phyloP scores from a whole-genome alignment of 495 filamentous ascomycete species.

The Aspergillus ellipticus region DNA sequence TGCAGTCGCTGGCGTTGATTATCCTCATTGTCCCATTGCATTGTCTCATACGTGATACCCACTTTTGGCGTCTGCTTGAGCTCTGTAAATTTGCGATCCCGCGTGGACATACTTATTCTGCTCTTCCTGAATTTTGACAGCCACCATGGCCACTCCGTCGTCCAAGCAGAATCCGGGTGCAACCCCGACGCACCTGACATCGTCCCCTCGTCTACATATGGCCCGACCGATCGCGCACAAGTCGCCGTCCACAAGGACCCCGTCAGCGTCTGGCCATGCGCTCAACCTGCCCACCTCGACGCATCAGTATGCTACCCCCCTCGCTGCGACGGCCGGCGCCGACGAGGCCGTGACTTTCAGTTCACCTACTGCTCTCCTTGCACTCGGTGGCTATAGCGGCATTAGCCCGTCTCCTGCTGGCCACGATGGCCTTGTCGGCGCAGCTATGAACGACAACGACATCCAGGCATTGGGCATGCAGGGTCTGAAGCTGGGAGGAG shows the following conservation, averaged over 20 bases:
- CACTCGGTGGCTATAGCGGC: constrained; percentile 40
- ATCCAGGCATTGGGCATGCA: constrained; percentile 44
- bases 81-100: not conserved
- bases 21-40: not conserved
- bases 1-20: not conserved
- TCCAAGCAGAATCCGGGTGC: constrained; percentile 40
- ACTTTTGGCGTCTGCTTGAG: not conserved
- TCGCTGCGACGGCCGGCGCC: constrained; percentile 27
- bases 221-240: constrained; percentile 41
- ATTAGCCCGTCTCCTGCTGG: constrained; percentile 42
- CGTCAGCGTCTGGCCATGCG: constrained; percentile 36
- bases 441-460: constrained; percentile 42
- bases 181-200: constrained; percentile 45
- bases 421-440: constrained; percentile 37
- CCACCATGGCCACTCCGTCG: constrained; percentile 43
- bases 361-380: constrained; percentile 44
- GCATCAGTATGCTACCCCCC: constrained; percentile 43
- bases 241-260: constrained; percentile 43
- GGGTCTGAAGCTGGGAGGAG: constrained; percentile 36
- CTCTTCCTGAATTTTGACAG: not conserved
- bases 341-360: constrained; percentile 45
- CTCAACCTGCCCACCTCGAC: constrained; percentile 27
- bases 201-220: constrained; percentile 43
- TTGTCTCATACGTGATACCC: not conserved
- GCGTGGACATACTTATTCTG: not conserved